Base-by-base conservation (phyloP, 495 filamentous ascomycete species). In the Neurospora sp. region DNA sequence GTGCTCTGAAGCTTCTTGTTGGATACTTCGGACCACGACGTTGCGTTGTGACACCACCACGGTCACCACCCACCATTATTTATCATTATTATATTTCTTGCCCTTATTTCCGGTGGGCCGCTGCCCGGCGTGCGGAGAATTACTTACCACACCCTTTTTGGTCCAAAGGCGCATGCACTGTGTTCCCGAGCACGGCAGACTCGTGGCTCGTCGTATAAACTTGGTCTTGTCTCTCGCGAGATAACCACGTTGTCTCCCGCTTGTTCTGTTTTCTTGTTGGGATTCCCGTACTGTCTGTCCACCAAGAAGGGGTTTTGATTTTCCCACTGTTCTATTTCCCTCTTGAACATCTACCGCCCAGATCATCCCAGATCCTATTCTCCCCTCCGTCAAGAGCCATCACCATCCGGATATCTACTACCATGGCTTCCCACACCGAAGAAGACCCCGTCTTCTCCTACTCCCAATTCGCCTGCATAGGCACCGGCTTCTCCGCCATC, bases 401-500 rank as follows among this genome's bases (percentile, higher is more conserved):
- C 49, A 27, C 11, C 12, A 31, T 3, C 23, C 23, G 11, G 12
- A 27, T 6, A 14, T 23, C 4, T 20, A 27, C 18, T 16, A 14
- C 18, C n/a, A 54, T 62, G 54, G 27, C 54, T 18, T 35, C 27
- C 54, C 46, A 54, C 46, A 0, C 23, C 54, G 3, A 7, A 14
- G 23, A 62, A 62, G 54, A 62, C 12, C 54, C 54, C 27, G 54
- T 62, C 54, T 62, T 70, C 60, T 70, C 72, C 70, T 81, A 77
- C 77, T 75, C 75, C 71, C 75, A 76, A 70, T 81, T 87, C 40
- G 80, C 85, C 70, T 85, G 88, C 69, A 83, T 89, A 70, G 91
- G 91, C 18, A 89, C 90, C 1, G 91, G 91, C 8, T 89, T 90
- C 79, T 90, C 89, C 0, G 91, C 87, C 4, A 90, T 93, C 76